Percentiles rank a stretch among this genome's conserved stretches.
phyloP scores from a whole-genome alignment of 768 basidiomycete genomes.

The Auriscalpium vulgare region DNA sequence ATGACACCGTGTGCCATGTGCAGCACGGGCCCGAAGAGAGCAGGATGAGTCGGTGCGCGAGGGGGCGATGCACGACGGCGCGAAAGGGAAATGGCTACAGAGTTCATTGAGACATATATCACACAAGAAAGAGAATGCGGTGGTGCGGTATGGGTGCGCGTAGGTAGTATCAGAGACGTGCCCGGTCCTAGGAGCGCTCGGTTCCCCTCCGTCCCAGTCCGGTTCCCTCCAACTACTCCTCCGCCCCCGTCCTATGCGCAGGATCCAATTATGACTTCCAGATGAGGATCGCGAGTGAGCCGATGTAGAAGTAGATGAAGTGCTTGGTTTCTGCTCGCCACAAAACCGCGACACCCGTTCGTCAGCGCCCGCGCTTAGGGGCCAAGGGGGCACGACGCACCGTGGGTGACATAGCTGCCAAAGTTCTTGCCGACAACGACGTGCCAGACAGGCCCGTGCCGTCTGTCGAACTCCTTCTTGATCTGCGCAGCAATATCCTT shows the following conservation, averaged over 20 bases:
- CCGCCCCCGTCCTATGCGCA: not conserved
- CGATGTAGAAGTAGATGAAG: conserved; percentile 98
- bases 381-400: conserved; percentile 38
- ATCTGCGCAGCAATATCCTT: conserved; percentile 97
- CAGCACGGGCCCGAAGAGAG: not conserved
- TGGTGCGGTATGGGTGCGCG: not conserved
- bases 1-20: not conserved
- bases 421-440: conserved; percentile 99
- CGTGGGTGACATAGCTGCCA: conserved; percentile 96
- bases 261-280: conserved; percentile 67
- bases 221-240: not conserved
- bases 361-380: conserved; percentile 3
- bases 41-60: not conserved
- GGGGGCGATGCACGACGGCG: not conserved
- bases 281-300: conserved; percentile 85
- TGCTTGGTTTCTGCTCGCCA: conserved; percentile 78
- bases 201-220: not conserved
- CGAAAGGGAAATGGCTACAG: not conserved
- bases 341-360: not conserved
- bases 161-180: no score
- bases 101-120: conserved; percentile 1
- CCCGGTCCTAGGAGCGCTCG: no score
- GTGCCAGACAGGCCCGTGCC: conserved; percentile 94
- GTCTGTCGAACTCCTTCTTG: conserved; percentile 96
- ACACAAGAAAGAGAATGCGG: not conserved